Conservation (phyloP, 768 basidiomycete genomes). For the Agaricus sinodeliciosus region DNA sequence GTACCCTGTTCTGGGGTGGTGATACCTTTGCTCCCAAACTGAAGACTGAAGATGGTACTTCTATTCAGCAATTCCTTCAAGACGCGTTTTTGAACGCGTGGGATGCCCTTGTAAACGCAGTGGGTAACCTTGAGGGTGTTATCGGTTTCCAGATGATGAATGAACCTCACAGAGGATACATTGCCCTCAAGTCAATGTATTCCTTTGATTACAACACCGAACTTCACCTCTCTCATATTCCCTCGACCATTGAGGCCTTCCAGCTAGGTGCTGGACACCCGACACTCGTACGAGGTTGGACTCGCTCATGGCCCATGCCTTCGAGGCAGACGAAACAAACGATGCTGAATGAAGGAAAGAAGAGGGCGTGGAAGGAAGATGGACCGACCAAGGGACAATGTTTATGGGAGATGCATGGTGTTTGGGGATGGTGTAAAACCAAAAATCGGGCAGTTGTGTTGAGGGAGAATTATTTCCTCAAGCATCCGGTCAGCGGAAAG, state of each 20-base stretch:
- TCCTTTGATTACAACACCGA: slow-evolving; percentile 93
- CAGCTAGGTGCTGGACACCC: slow-evolving; percentile 88
- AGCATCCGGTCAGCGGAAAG: slow-evolving; percentile 55
- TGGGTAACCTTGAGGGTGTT: slow-evolving; percentile 74
- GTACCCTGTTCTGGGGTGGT: slow-evolving; percentile 93
- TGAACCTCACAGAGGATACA: slow-evolving; percentile 92
- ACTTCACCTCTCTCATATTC: slow-evolving; percentile 75
- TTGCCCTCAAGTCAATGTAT: slow-evolving; percentile 75
- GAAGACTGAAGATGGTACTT: slow-evolving; percentile 41
- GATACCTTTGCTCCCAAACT: slow-evolving; percentile 80
- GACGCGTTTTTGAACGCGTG: slow-evolving; percentile 75
- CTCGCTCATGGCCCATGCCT: slow-evolving; percentile 84
- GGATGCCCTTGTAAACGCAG: slow-evolving; percentile 52
- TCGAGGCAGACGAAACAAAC: slow-evolving; percentile 56
- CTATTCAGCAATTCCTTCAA: slow-evolving; percentile 82
- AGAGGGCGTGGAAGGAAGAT: slow-evolving; percentile 64
- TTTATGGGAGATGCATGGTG: slow-evolving; percentile 87
- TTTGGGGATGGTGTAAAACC: slow-evolving; percentile 81
- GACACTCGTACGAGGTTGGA: slow-evolving; percentile 72
- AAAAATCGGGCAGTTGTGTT: slow-evolving; percentile 68
- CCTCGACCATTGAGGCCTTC: slow-evolving; percentile 84
- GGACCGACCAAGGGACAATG: slow-evolving; percentile 72
- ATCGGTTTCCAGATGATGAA: slow-evolving; percentile 95
- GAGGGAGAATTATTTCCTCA: slow-evolving; percentile 78
- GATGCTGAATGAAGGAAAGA: slow-evolving; percentile 52